Evolutionary conservation across 768 basidiomycete species (phyloP).

Genomic region (Rhodotorula babjevae): DNA sequence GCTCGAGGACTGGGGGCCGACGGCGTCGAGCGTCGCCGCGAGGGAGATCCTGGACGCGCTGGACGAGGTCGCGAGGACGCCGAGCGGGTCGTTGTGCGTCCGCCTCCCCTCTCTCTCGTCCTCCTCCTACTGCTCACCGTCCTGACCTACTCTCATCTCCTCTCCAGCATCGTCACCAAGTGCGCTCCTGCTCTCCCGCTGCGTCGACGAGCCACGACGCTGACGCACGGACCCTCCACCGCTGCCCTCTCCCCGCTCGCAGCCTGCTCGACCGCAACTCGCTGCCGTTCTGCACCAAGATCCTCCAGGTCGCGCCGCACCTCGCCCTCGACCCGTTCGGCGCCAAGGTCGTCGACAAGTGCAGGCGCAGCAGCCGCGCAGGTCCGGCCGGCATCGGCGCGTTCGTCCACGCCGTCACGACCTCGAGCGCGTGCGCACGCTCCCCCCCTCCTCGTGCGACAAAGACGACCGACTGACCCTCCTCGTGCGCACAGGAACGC

Average conservation of each 20-base stretch:
- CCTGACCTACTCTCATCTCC: not conserved
- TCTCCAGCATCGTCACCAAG: conserved; percentile 1
- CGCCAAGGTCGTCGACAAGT: conserved; percentile 28
- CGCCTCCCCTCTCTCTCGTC: too few relatives aligned
- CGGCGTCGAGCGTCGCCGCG: conserved; percentile 9
- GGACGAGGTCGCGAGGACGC: conserved; percentile 6
- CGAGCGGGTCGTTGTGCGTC: conserved; percentile 30
- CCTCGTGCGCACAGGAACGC: too few relatives aligned
- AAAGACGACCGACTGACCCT: too few relatives aligned
- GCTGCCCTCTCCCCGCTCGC: not conserved
- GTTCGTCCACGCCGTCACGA: conserved; percentile 7
- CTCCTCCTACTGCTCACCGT: too few relatives aligned
- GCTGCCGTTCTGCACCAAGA: conserved; percentile 12
- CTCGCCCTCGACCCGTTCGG: conserved; percentile 25
- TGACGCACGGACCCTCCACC: not conserved
- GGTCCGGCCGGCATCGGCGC: not conserved
- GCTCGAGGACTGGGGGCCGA: conserved; percentile 31
- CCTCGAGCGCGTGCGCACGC: not conserved
- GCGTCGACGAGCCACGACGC: too few relatives aligned
- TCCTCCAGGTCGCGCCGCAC: not conserved
- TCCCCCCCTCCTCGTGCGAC: too few relatives aligned
- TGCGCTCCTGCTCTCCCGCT: not conserved
- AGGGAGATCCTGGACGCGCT: conserved; percentile 13
- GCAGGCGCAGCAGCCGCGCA: not conserved
- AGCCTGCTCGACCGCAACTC: conserved; percentile 27